Evolutionary conservation across 176 grass and related monocot genomes (phyloP).

Genomic region (Urochloa ruziziensis): DNA sequence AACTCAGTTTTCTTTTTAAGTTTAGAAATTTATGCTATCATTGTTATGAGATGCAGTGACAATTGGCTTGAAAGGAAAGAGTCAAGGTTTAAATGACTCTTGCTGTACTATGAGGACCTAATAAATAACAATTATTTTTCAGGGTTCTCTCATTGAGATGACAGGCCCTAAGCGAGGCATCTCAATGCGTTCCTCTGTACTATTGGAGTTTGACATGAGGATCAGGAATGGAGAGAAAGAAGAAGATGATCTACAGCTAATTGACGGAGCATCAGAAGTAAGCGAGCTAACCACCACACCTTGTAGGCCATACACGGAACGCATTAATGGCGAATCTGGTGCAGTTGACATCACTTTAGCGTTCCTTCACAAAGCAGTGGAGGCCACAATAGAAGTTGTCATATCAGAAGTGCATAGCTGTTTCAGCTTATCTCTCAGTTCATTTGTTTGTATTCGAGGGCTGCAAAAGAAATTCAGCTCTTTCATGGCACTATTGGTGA

Average conservation of each 20-base stretch:
- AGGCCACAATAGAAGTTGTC: too few species aligned
- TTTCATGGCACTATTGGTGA: too few species aligned
- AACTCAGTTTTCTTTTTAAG: too few species aligned
- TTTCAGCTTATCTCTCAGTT: too few species aligned
- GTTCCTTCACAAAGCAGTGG: neutral
- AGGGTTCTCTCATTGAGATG: conserved; percentile 16
- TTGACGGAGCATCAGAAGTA: neutral
- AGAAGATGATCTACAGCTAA: neutral
- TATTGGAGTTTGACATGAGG: conserved; percentile 25
- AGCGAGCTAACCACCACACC: neutral
- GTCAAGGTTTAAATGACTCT: too few species aligned
- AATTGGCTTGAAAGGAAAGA: too few species aligned
- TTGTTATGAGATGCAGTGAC: too few species aligned
- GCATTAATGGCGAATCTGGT: neutral
- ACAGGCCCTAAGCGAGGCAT: conserved; percentile 13
- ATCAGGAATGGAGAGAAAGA: neutral
- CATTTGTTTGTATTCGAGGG: too few species aligned
- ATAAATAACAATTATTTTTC: neutral
- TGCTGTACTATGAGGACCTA: neutral
- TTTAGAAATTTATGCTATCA: too few species aligned
- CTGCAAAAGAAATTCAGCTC: too few species aligned
- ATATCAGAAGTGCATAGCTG: too few species aligned
- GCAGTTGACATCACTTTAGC: neutral
- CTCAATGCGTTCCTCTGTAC: neutral
- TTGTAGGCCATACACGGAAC: neutral